phyloP scores from a whole-genome alignment of 495 filamentous ascomycete species.

The Chlorociboria aeruginascens region DNA sequence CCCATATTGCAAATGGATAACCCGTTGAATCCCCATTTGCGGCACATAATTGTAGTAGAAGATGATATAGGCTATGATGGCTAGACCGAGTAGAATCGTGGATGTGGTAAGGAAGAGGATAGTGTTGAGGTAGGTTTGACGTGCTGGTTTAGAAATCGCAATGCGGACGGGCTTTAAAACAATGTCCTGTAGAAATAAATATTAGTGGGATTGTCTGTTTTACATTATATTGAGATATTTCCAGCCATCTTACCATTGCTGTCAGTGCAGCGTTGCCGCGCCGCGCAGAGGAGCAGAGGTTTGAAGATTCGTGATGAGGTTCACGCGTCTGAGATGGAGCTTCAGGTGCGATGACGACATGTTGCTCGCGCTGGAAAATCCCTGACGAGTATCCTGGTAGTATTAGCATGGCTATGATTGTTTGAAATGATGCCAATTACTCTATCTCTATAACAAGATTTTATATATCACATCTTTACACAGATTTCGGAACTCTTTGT shows the following conservation, averaged over 20 bases:
- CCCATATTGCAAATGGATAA: constrained; percentile 75
- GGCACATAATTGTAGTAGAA: constrained; percentile 83
- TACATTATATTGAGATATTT: not conserved
- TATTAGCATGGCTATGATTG: not conserved
- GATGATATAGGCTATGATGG: constrained; percentile 53
- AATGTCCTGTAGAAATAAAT: constrained; percentile 10
- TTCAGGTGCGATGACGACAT: constrained; percentile 1
- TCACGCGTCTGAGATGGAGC: not conserved
- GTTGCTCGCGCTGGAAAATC: not conserved
- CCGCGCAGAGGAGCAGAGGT: not conserved
- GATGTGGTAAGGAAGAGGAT: constrained; percentile 48
- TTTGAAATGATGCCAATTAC: not conserved
- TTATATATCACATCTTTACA: not conserved
- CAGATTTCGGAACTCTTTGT: not conserved
- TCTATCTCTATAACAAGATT: not conserved
- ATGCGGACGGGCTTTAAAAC: constrained; percentile 35
- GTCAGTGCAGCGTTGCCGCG: constrained; percentile 1
- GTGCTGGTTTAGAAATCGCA: constrained; percentile 52
- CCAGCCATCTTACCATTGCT: constrained; percentile 1
- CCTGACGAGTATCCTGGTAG: not conserved
- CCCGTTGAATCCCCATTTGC: constrained; percentile 45
- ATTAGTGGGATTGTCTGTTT: not conserved
- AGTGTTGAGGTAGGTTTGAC: constrained; percentile 61
- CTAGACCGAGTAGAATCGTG: constrained; percentile 46
- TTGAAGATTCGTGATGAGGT: not conserved